Evolutionary conservation across 2,329 filamentous ascomycete species (phyloP), one percentile per base, ranked within the genome.

Genomic region (Phialophora chinensis): DNA sequence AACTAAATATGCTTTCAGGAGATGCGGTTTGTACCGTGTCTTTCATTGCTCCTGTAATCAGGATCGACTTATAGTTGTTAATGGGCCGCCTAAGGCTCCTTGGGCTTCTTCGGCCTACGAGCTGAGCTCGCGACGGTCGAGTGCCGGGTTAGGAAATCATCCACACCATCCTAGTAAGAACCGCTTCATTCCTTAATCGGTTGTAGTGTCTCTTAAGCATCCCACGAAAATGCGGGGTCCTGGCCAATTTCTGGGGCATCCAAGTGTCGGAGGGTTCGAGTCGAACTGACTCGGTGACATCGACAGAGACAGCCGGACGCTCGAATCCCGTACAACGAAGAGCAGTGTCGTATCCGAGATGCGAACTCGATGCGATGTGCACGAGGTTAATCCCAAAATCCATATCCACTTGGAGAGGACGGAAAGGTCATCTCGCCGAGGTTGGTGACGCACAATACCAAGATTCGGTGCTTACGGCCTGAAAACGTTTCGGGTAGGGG

Each of bases 261-360:
- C 4, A 6, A 17, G 50, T 27, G 50, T 62, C 29, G 59, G 33
- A 3, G 25, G 14, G 20, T 33, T 54, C 55, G 62, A 60, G 47
- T 60, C 62, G 50, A 65, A 25, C 62, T 60, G 62, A 65, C 62
- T 65, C 62, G 62, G 35, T 25, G n/a, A 33, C 17, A 10, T 62
- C 60, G 60, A 55, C 35, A 55, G 17, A 49, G 60, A 47, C 38
- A 4, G 25, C 52, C 12, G 31, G 23, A 27, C 50, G 23, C 11
- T 20, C 33, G 29, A 25, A 35, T 11, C 20, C 55, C 14, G 38
- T 2, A 44, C 38, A n/a, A n/a, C 38, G 14, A 44, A 8, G 38
- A n/a, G 14, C 38, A 44, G 38, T 8, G 38, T n/a, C 6, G 17
- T 44, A 7, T n/a, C 17, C 17, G 38, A 44, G 14, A n/a, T 44